These are phyloP conservation scores for Xerocomus spinulosus DNA, from an alignment of 768 basidiomycete genomes.

Conservation along the genomic window DNA sequence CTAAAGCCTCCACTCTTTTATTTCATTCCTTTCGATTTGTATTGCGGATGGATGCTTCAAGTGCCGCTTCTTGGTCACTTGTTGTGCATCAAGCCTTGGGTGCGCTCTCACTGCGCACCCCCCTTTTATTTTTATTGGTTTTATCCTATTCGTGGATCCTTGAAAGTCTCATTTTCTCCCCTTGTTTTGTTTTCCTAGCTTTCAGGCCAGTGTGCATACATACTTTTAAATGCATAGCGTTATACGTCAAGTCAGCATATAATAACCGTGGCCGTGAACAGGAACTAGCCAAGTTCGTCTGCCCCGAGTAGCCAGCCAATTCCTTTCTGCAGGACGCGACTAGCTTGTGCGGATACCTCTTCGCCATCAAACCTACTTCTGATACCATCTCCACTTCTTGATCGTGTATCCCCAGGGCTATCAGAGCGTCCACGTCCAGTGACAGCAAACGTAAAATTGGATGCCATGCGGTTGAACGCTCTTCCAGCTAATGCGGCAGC, in stretches of 20 bases:
- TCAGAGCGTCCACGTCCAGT: constrained; percentile 35
- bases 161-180: constrained; percentile 13
- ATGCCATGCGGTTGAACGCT: constrained; percentile 73
- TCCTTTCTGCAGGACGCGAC: constrained; percentile 77
- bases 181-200: constrained; percentile 28
- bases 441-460: constrained; percentile 68
- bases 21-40: constrained; percentile 9
- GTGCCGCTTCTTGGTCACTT: constrained; percentile 12
- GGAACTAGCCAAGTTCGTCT: constrained; percentile 43
- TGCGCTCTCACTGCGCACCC: constrained; percentile 4
- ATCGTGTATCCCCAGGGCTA: constrained; percentile 18
- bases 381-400: constrained; percentile 38
- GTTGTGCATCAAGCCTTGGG: constrained; percentile 11
- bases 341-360: constrained; percentile 71
- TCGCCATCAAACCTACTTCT: constrained; percentile 44
- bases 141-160: constrained; percentile 28
- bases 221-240: constrained; percentile 18
- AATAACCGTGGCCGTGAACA: background rate
- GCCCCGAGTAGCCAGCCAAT: constrained; percentile 96
- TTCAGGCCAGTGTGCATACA: constrained; percentile 25
- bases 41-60: constrained; percentile 13
- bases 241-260: constrained; percentile 1
- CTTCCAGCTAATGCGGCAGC: constrained; percentile 74
- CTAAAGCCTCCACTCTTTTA: constrained; percentile 14
- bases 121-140: constrained; percentile 24